Evolutionary conservation across 2,329 filamentous ascomycete species (phyloP).

Genomic region (Achaetomium macrosporum): DNA sequence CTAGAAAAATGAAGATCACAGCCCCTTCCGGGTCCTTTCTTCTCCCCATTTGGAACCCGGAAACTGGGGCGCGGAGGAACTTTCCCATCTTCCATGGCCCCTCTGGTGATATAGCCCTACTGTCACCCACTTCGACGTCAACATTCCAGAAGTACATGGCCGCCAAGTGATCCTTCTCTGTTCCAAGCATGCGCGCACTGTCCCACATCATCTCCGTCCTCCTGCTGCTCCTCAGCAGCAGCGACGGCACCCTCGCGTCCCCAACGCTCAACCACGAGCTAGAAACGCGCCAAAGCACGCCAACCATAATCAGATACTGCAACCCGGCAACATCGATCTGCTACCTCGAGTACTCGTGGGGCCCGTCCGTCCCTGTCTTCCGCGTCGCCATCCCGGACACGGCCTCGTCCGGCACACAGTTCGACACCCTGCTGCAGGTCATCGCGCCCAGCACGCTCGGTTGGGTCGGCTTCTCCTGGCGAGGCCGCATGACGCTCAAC

Average conservation of each 20-base stretch:
- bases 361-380: conserved; percentile 18
- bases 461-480: conserved; percentile 36
- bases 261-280: neutral
- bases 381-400: conserved; percentile 28
- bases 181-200: neutral
- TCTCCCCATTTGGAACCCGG: conserved; percentile 1
- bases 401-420: conserved; percentile 21
- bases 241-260: neutral
- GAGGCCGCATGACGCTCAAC: conserved; percentile 35
- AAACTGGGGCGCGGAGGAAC: neutral
- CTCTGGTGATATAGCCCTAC: neutral
- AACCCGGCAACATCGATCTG: conserved; percentile 14
- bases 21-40: neutral
- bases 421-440: conserved; percentile 35
- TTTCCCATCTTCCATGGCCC: neutral
- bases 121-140: neutral
- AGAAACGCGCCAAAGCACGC: conserved; percentile 4
- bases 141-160: neutral
- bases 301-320: conserved; percentile 14
- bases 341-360: conserved; percentile 21
- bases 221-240: neutral
- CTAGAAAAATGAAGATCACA: neutral
- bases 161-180: neutral
- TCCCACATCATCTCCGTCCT: neutral
- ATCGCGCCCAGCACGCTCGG: conserved; percentile 30